A percentile compares a stretch with the other conserved stretches of the same genome.
Conservation (phyloP, 2,329 filamentous ascomycete species). For the Colletotrichum camelliae region DNA sequence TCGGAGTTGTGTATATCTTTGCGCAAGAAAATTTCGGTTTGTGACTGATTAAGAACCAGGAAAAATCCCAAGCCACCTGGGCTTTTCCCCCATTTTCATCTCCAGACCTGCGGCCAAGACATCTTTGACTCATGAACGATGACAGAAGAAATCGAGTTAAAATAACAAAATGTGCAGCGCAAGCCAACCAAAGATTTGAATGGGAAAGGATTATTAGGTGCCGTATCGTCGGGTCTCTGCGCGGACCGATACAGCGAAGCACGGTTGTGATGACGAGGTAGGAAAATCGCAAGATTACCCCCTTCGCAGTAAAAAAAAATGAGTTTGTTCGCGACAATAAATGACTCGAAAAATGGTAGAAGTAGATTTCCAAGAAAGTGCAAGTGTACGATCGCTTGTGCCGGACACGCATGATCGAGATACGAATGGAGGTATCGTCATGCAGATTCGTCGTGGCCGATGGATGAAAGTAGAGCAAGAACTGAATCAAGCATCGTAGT, state of each 20-base stretch:
- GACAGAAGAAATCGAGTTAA: conserved; percentile 33
- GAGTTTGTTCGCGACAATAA: conserved; percentile 19
- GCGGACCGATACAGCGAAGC: neutral
- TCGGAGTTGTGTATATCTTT: conserved; percentile 15
- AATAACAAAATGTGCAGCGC: conserved; percentile 25
- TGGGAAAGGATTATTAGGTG: conserved; percentile 18
- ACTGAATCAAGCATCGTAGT: conserved; percentile 23
- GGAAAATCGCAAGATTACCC: neutral
- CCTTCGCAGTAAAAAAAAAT: neutral
- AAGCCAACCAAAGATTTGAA: conserved; percentile 16
- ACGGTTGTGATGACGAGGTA: neutral
- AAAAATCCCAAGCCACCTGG: conserved; percentile 41
- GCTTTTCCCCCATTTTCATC: conserved; percentile 40
- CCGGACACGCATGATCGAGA: conserved; percentile 65
- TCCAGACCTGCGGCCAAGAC: conserved; percentile 21
- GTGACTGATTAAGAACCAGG: conserved; percentile 24
- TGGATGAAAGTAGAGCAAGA: conserved; percentile 29
- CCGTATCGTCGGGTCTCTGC: conserved; percentile 8
- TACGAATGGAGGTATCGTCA: conserved; percentile 58
- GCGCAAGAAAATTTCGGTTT: neutral
- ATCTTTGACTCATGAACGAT: conserved; percentile 25
- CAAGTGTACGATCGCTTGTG: conserved; percentile 58
- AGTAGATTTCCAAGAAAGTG: conserved; percentile 34
- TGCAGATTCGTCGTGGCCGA: conserved; percentile 61
- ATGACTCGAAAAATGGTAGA: conserved; percentile 15